A percentile compares a stretch with the other conserved stretches of the same genome.
Evolutionary conservation across 1,139 yeast species (phyloP).

Genomic region (Casaregolazyma suthepensis): DNA sequence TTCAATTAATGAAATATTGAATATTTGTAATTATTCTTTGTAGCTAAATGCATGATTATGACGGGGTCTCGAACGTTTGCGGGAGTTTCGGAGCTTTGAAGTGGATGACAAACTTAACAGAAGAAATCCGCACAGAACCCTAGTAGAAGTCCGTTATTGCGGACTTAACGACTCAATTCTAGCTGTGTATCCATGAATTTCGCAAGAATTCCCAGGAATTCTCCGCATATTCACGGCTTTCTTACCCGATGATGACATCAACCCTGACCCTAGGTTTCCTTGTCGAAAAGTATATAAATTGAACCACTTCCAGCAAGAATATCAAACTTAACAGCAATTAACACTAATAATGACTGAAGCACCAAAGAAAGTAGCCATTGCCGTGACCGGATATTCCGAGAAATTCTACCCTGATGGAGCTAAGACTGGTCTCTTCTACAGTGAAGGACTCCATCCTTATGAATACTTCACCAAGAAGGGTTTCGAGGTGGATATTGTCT

Average conservation of each 20-base stretch:
- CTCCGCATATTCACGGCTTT: neutral
- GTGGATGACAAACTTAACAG: neutral
- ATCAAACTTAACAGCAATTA: neutral
- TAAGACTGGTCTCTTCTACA: slow-evolving; percentile 50
- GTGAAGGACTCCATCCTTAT: slow-evolving; percentile 56
- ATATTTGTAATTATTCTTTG: neutral
- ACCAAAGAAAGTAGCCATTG: slow-evolving; percentile 41
- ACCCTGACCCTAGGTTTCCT: neutral
- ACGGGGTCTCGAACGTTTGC: neutral
- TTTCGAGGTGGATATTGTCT: slow-evolving; percentile 47
- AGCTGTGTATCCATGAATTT: neutral
- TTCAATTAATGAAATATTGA: neutral
- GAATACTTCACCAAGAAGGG: slow-evolving; percentile 43
- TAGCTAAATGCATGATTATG: neutral
- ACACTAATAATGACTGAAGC: neutral
- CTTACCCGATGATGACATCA: neutral
- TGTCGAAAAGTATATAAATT: neutral
- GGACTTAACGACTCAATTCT: neutral
- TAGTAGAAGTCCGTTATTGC: neutral
- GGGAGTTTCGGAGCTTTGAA: neutral
- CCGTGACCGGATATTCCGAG: slow-evolving; percentile 45
- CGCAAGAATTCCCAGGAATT: neutral
- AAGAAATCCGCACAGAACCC: neutral
- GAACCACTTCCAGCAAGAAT: neutral
- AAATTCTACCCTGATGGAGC: slow-evolving; percentile 50